Conservation (phyloP, 129 eudicot genomes). For the Saposhnikovia divaricata region DNA sequence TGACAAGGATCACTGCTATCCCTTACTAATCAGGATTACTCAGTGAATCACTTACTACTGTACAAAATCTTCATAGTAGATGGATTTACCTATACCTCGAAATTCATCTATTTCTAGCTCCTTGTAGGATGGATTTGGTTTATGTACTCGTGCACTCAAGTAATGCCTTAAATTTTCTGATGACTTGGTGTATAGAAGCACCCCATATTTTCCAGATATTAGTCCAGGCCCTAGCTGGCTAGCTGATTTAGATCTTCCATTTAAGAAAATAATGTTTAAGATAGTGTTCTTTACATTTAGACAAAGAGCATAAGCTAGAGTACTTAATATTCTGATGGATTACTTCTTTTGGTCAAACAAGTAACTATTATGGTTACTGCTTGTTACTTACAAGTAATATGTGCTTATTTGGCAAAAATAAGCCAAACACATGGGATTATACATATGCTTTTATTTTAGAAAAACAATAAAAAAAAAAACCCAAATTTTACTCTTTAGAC, state of each 20-base stretch:
- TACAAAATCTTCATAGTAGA: background rate
- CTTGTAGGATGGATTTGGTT: constrained; percentile 1
- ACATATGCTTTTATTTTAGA: too few relatives aligned
- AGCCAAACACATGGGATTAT: background rate
- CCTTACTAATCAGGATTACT: constrained; percentile 50
- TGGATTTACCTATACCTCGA: background rate
- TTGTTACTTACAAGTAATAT: too few relatives aligned
- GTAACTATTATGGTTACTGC: too few relatives aligned
- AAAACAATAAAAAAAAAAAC: too few relatives aligned
- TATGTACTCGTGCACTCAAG: background rate
- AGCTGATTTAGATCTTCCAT: background rate
- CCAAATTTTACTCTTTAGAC: too few relatives aligned
- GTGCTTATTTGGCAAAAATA: too few relatives aligned
- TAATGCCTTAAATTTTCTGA: background rate
- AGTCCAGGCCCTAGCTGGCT: background rate
- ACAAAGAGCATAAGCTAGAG: background rate
- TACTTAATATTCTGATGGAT: background rate
- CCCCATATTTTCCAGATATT: background rate
- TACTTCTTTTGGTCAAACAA: background rate
- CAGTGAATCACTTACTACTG: constrained; percentile 19
- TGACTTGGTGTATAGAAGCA: constrained; percentile 1
- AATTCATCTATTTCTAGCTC: background rate
- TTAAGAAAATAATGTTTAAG: background rate
- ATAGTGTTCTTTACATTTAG: background rate
- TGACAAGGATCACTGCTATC: constrained; percentile 87